Evolutionary conservation across 352 stramenopile genomes (phyloP), one percentile per base, ranked within the genome.

Genomic region (Globisporangium yorkense): DNA sequence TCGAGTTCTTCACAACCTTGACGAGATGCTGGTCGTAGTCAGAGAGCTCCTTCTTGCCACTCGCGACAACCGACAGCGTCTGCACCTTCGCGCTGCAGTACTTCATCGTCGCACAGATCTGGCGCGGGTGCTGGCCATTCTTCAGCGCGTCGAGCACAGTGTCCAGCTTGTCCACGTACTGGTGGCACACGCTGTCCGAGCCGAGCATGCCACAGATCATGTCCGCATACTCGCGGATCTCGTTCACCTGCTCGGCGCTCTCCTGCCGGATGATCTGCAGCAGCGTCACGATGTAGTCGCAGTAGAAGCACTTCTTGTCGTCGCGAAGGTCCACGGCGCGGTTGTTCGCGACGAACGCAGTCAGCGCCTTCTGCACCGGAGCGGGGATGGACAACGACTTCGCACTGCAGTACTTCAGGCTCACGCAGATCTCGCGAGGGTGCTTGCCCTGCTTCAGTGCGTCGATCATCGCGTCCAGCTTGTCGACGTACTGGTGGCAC

Each of bases 171-270:
- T 83, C 75, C 37, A 91, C 59, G 43, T 91, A 91, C 56, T 74
- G 51, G 56, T 92, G 83, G 46, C 80, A 92, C 0, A 72, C 54
- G 45, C 78, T 90, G 31, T 79, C 69, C 7, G 73, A 61, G 18
- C 80, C 78, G 2, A 92, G 68, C 57, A 88, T 78, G 60, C 78
- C 72, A 48, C 83, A 92, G 24, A 90, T 79, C 70, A 92, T 87
- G 48, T 90, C 82, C 0, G 80, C 79, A 37, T 84, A 87, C 58
- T 70, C 50, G 1, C 81, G 79, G 9, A 92, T 67, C 57, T 85
- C 54, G 40, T 72, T 57, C 15, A 92, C 70, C 47, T 89, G 66
- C 1, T 77, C 59, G 3, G 74, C 65, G 43, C 83, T 77, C 45
- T 91, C 71, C 48, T 86, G 65, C 40, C 86, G 54, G n/a, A 74